Evolutionary conservation across 2,329 filamentous ascomycete species (phyloP).

Genomic region (Fusarium goolgardi): DNA sequence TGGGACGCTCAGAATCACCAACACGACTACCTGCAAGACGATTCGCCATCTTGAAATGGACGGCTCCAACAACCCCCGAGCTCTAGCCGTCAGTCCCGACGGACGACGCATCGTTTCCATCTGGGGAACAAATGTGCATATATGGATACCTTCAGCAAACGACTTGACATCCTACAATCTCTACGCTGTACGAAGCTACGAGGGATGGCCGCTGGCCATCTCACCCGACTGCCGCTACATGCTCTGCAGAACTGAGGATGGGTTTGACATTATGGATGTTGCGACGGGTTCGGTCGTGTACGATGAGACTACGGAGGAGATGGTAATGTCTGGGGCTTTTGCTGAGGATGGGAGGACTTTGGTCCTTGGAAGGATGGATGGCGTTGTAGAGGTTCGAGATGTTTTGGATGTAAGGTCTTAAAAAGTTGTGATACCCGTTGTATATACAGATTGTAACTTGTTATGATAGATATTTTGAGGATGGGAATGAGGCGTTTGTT

Average conservation of each 20-base stretch:
- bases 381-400: slow-evolving; percentile 52
- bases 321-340: slow-evolving; percentile 54
- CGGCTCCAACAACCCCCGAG: slow-evolving; percentile 47
- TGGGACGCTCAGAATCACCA: slow-evolving; percentile 54
- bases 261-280: slow-evolving; percentile 56
- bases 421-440: slow-evolving; percentile 39
- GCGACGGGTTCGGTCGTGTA: slow-evolving; percentile 50
- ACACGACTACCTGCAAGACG: slow-evolving; percentile 50
- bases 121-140: slow-evolving; percentile 54
- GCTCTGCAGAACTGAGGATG: slow-evolving; percentile 55
- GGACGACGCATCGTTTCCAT: slow-evolving; percentile 53
- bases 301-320: slow-evolving; percentile 39
- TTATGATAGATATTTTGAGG: background rate
- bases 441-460: slow-evolving; percentile 3
- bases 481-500: background rate
- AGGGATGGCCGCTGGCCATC: slow-evolving; percentile 57
- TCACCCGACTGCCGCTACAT: slow-evolving; percentile 55
- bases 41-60: slow-evolving; percentile 53
- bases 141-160: slow-evolving; percentile 52
- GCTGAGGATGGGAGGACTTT: slow-evolving; percentile 47
- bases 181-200: slow-evolving; percentile 48
- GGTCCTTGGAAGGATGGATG: slow-evolving; percentile 52
- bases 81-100: slow-evolving; percentile 51
- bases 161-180: slow-evolving; percentile 53
- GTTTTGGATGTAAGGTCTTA: slow-evolving; percentile 36